Evolutionary conservation across 2,329 filamentous ascomycete genomes (phyloP), one percentile per base, ranked within the genome.

Genomic region (Cytospora piceae): DNA sequence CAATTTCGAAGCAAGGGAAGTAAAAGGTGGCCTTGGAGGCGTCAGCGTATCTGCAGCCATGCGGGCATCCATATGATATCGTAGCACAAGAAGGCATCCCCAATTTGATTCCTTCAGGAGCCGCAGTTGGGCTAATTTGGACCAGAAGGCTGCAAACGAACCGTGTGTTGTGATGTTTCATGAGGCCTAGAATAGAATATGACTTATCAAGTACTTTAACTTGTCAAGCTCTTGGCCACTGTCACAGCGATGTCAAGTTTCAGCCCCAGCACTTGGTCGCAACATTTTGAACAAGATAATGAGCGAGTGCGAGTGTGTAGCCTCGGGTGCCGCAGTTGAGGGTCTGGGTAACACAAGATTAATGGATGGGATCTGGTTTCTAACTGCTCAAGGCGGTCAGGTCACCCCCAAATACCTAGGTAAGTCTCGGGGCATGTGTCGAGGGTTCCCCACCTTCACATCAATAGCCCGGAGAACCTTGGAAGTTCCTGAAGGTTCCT

Each of bases 11-110:
- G 22, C 20, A 11, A 53, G 39, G 20, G 20, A 8, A 31, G 46
- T 56, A 37, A 20, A 20, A 34, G 24, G n/a, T 14, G 4, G 37
- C 27, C 52, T 61, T 42, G 34, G 31, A 22, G 22, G 37, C 24
- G 27, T 55, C 37, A 34, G 53, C n/a, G 29, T 9, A 31, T n/a
- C 17, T 49, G 53, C 31, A n/a, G 60, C 37, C 60, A 57, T 49
- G 17, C 46, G 39, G 39, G 15, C 39, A 42, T 42, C 39, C 39
- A 29, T 29, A 49, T 24, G 12, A 24, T 12, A 24, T 24, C 15
- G 46, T 49, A 14, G 46, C 4, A 49, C 46, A 24, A 49, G n/a
- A 49, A 49, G n/a, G 24, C 46, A 49, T 12, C 24, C 22, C 46
- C n/a, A 49, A 24, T 49, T 24, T 24, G 24, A 24, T 22, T 24